Base-by-base conservation (phyloP, 2,329 filamentous ascomycete species). In the Diaporthe batatas region DNA sequence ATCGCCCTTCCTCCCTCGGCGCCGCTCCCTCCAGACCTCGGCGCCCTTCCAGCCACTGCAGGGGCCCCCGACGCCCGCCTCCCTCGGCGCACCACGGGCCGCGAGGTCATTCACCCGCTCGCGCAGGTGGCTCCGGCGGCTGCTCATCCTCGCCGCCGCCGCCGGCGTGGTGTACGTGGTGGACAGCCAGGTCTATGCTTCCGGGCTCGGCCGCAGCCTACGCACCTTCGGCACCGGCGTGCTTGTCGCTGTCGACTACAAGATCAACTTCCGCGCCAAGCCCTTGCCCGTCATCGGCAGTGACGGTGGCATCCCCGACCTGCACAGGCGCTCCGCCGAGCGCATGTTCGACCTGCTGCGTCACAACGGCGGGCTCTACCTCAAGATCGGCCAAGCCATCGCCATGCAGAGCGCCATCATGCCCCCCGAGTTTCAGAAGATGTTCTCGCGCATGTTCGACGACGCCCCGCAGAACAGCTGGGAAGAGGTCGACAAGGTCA, bases 361-460 rank as follows among this genome's bases (percentile, higher is more conserved):
- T 34, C 86, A 90, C 71, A 99, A 99, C 87, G 96, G 96, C 74
- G 96, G 96, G 0, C 84, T 99, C 23, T 99, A 98, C 80, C 87
- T 98, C 80, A 99, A 99, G 87, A 98, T 99, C 73, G 96, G 96
- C 0, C 96, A 99, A 86, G 96, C 96, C 6, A 96, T 99, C 77
- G 96, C 96, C 18, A 98, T 98, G 96, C 96, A 99, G 86, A 96
- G 93, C 77, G 96, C 96, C 0, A 91, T 98, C 34, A 84, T 99
- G 75, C 96, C 96, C 34, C 94, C 95, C 0, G 95, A 98, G 82
- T 98, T 98, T 78, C 95, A 98, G 85, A 91, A 92, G 79, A 98
- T 98, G 95, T 99, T 99, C 80, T 88, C 92, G 29, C 90, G 93
- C 79, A 98, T 99, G 94, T 99, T 98, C 81, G 96, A 98, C 80